These are phyloP conservation scores for Knoxia roxburghii DNA, from an alignment of 257 asterid species.

Conservation along the genomic window DNA sequence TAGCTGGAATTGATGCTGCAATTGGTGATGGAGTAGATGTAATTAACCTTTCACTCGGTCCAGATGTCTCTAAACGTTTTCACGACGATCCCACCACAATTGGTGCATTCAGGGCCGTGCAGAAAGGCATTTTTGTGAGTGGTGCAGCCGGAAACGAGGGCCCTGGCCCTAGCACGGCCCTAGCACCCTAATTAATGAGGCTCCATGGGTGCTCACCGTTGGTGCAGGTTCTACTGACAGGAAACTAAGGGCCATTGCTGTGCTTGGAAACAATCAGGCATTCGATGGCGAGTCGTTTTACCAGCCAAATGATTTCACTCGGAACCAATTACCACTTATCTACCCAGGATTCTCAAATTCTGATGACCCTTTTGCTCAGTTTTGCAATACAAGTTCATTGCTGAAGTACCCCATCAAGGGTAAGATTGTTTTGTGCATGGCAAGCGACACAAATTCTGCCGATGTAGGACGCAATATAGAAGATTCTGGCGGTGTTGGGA, in stretches of 20 bases:
- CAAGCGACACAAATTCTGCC: neutral
- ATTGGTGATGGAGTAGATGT: constrained; percentile 39
- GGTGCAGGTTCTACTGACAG: constrained; percentile 50
- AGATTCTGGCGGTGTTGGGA: constrained; percentile 40
- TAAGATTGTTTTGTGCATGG: constrained; percentile 37
- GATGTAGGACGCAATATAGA: constrained; percentile 33
- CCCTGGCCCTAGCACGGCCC: constrained; percentile 7
- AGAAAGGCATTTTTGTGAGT: constrained; percentile 46
- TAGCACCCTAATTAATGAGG: constrained; percentile 4
- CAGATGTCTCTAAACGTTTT: neutral
- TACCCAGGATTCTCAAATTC: constrained; percentile 19
- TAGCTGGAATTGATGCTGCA: constrained; percentile 49
- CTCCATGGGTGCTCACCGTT: constrained; percentile 50
- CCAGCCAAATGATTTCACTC: constrained; percentile 27
- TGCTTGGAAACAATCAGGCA: constrained; percentile 29
- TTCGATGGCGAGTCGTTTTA: constrained; percentile 30
- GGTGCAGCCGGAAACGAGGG: constrained; percentile 31
- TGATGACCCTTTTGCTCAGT: constrained; percentile 11
- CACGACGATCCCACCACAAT: constrained; percentile 21
- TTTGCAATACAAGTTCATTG: constrained; percentile 19
- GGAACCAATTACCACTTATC: constrained; percentile 23
- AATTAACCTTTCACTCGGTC: constrained; percentile 37
- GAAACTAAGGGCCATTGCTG: constrained; percentile 24
- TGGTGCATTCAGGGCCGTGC: constrained; percentile 37
- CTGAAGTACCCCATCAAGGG: constrained; percentile 27